Evolutionary conservation across 2,329 filamentous ascomycete genomes (phyloP).

Genomic region (Emergomyces africanus): DNA sequence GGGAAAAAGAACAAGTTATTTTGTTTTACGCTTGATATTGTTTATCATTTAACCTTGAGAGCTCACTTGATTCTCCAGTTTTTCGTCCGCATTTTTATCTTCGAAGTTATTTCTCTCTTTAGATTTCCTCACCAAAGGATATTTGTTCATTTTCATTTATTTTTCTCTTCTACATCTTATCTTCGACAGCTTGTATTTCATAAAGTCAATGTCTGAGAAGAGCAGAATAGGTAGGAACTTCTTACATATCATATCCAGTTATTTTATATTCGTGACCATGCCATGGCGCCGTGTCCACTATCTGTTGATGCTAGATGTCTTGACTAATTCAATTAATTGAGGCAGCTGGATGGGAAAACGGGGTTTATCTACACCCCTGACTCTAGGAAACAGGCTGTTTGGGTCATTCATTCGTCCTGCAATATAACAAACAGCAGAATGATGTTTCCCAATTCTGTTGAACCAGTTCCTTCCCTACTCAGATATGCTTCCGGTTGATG

Average conservation of each 20-base stretch:
- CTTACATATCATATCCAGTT: not conserved
- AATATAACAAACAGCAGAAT: not conserved
- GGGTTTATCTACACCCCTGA: not conserved
- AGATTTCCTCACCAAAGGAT: not conserved
- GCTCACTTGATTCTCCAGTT: not conserved
- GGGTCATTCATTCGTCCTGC: not conserved
- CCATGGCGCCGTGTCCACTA: no score
- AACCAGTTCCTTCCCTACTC: not conserved
- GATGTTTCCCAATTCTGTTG: not conserved
- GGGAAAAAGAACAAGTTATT: not conserved
- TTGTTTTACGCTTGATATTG: not conserved
- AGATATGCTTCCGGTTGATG: not conserved
- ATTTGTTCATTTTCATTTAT: not conserved
- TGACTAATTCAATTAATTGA: not conserved
- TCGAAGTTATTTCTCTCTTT: not conserved
- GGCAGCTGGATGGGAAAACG: not conserved
- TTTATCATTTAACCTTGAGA: no score
- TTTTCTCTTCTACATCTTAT: not conserved
- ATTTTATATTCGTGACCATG: not conserved
- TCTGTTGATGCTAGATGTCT: not conserved
- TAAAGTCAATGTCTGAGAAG: not conserved
- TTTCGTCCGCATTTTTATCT: not conserved
- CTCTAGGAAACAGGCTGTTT: not conserved
- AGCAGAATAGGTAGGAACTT: not conserved
- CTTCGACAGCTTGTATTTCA: not conserved